phyloP scores from a whole-genome alignment of 1,284 basidiomycete species.

The Ganoderma lucidum region DNA sequence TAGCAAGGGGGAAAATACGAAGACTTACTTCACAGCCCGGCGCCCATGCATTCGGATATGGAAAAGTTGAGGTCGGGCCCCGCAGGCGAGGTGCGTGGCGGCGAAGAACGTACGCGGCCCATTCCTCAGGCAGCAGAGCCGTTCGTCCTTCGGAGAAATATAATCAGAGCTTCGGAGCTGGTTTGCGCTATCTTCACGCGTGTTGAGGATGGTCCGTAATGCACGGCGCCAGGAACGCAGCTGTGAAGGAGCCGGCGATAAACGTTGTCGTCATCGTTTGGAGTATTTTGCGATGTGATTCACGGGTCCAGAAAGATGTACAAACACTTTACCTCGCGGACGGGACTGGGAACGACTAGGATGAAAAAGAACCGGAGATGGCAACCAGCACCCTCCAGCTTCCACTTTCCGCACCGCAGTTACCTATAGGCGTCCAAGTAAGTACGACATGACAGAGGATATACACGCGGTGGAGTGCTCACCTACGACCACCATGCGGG shows the following conservation, averaged over 20 bases:
- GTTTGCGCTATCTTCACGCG: background rate
- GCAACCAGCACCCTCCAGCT: background rate
- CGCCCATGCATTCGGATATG: constrained; percentile 3
- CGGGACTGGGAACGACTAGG: background rate
- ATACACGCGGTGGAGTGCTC: background rate
- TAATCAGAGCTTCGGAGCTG: background rate
- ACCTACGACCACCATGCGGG: background rate
- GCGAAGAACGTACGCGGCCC: background rate
- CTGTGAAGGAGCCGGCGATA: background rate
- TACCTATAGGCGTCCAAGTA: background rate
- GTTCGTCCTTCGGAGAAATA: background rate
- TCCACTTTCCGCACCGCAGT: background rate
- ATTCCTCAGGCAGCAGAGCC: background rate
- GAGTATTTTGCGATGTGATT: background rate
- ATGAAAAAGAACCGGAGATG: background rate
- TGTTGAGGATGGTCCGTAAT: background rate
- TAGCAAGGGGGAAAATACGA: constrained; percentile 10
- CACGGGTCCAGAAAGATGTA: too few species aligned
- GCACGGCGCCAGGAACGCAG: background rate
- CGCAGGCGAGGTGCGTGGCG: background rate
- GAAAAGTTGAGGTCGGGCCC: background rate
- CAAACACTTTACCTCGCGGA: background rate
- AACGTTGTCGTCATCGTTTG: background rate
- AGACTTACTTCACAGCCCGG: constrained; percentile 1
- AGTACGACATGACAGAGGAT: background rate